Percentiles rank a stretch among this genome's conserved stretches.
Evolutionary conservation across 2,329 filamentous ascomycete genomes (phyloP).

Genomic region (Pyrenophora seminiperda): DNA sequence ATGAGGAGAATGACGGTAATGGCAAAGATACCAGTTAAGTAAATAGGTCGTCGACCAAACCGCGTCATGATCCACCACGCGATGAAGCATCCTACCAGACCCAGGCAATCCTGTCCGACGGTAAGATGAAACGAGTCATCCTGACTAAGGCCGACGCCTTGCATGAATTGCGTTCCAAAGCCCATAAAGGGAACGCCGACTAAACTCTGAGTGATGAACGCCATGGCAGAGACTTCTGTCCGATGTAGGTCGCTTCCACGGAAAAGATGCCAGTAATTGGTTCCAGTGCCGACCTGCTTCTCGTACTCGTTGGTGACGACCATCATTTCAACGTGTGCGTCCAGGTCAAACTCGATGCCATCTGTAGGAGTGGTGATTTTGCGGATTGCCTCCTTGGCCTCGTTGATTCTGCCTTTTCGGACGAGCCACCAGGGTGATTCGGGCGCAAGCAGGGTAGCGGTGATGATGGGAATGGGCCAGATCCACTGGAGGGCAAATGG

Average conservation of each 20-base stretch:
- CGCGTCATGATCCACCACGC: constrained; percentile 80
- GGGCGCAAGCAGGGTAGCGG: constrained; percentile 69
- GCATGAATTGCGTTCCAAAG: constrained; percentile 32
- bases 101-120: constrained; percentile 30
- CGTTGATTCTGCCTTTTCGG: constrained; percentile 63
- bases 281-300: constrained; percentile 66
- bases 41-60: constrained; percentile 74
- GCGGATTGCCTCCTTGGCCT: constrained; percentile 67
- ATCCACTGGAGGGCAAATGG: constrained; percentile 73
- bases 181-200: constrained; percentile 34
- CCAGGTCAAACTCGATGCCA: constrained; percentile 46
- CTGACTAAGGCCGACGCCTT: constrained; percentile 28
- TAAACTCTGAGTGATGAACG: constrained; percentile 51
- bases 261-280: constrained; percentile 81
- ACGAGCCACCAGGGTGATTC: constrained; percentile 56
- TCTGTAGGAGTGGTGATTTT: constrained; percentile 62
- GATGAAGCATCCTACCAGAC: constrained; percentile 65
- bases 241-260: constrained; percentile 74
- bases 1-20: constrained; percentile 32
- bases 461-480: constrained; percentile 69
- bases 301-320: constrained; percentile 81
- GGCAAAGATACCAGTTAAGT: constrained; percentile 63
- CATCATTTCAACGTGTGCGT: constrained; percentile 79
- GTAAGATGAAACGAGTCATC: constrained; percentile 33
- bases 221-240: constrained; percentile 68